Conservation (phyloP, 108 stramenopile genomes). For the Cyclotella cryptica region DNA sequence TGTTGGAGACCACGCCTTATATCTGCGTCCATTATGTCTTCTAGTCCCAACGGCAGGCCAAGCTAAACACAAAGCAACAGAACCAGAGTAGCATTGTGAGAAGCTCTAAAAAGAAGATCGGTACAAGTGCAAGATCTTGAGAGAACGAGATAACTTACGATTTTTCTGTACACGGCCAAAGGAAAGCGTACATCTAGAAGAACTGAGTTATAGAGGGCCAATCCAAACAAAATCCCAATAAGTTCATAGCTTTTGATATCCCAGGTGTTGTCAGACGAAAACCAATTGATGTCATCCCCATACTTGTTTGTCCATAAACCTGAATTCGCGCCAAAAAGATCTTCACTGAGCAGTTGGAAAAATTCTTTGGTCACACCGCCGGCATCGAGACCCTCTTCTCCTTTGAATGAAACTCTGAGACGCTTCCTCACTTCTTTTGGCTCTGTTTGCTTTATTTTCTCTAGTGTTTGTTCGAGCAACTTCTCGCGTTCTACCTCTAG, state of each 20-base stretch:
- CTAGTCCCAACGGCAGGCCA: conserved; percentile 67
- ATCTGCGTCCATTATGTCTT: conserved; percentile 90
- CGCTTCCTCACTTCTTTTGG: conserved; percentile 75
- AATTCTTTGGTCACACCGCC: conserved; percentile 97
- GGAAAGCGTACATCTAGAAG: conserved; percentile 91
- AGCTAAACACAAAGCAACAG: conserved; percentile 35
- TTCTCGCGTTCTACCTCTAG: conserved; percentile 78
- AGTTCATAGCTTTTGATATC: conserved; percentile 82
- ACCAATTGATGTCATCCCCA: conserved; percentile 84
- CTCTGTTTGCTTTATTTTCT: conserved; percentile 62
- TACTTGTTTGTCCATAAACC: conserved; percentile 85
- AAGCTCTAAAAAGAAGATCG: too few species aligned
- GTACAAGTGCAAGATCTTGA: not conserved
- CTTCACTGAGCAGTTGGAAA: conserved; percentile 86
- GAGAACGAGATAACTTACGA: conserved; percentile 40
- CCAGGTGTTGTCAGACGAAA: conserved; percentile 88
- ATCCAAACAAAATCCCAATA: conserved; percentile 85
- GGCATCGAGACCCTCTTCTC: conserved; percentile 95
- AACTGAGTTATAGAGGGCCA: conserved; percentile 92
- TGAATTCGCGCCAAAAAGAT: conserved; percentile 87
- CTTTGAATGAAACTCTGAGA: conserved; percentile 82
- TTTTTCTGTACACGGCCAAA: conserved; percentile 86
- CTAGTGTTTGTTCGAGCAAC: conserved; percentile 69
- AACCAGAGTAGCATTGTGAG: too few species aligned
- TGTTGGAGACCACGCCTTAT: conserved; percentile 77